phyloP scores from a whole-genome alignment of 202 grass and related monocot genomes.

The Dendrocalamus latiflorus region DNA sequence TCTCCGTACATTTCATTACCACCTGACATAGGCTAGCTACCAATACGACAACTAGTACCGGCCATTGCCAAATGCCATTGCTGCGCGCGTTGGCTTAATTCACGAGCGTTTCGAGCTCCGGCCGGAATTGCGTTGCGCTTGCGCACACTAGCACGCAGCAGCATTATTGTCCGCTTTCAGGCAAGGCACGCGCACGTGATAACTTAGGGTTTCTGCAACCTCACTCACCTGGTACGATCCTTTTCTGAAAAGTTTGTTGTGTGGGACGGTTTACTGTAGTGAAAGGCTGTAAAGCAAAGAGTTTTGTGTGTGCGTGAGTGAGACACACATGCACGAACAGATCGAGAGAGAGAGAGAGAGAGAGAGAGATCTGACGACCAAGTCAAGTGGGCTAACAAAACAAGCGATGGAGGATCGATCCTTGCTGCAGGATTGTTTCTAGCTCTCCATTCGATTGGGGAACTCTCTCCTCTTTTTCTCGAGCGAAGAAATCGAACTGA shows the following conservation, averaged over 20 bases:
- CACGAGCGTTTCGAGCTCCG: background rate
- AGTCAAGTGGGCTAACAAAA: no score
- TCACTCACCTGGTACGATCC: no score
- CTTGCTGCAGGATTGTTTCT: background rate
- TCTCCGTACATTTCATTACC: background rate
- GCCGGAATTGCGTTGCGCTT: background rate
- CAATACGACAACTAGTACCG: background rate
- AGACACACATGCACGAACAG: background rate
- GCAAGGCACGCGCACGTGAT: no score
- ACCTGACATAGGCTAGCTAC: background rate
- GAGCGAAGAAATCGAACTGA: no score
- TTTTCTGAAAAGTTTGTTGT: background rate
- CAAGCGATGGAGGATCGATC: background rate
- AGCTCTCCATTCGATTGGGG: background rate
- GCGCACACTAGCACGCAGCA: no score
- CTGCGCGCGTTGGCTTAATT: background rate
- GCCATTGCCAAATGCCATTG: background rate
- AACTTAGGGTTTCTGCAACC: no score
- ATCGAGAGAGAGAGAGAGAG: background rate
- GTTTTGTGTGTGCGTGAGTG: background rate
- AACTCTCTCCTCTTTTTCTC: no score
- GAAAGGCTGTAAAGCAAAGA: background rate
- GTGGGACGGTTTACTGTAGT: background rate
- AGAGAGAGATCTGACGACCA: no score
- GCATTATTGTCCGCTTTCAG: no score